These are phyloP conservation scores for Trichocladium uniseriatum DNA, from an alignment of 495 filamentous ascomycete genomes.

Conservation along the genomic window DNA sequence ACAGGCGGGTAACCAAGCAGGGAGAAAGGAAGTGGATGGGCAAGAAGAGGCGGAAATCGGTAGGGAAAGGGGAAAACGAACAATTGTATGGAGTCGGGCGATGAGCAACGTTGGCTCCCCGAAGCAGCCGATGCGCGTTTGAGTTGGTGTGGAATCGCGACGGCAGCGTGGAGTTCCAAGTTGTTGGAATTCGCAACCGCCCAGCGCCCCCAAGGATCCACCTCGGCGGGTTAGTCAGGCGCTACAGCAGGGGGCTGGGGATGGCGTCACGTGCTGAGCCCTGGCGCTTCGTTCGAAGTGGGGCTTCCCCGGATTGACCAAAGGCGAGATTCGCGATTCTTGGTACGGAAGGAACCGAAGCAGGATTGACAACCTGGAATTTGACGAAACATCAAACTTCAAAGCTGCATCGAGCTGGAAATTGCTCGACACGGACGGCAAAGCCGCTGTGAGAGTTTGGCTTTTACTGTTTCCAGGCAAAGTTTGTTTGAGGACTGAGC, in stretches of 20 bases:
- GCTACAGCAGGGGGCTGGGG: background rate
- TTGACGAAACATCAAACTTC: no score
- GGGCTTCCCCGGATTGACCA: no score
- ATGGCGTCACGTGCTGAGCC: background rate
- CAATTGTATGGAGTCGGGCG: constrained; percentile 18
- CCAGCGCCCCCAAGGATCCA: constrained; percentile 5
- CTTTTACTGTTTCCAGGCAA: no score
- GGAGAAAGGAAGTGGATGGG: constrained; percentile 12
- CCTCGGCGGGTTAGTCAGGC: background rate
- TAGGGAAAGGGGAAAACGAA: constrained; percentile 32
- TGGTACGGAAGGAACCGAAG: no score
- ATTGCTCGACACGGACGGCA: no score
- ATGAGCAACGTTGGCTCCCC: constrained; percentile 1
- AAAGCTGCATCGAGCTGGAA: no score
- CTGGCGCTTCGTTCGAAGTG: background rate
- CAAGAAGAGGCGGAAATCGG: constrained; percentile 17
- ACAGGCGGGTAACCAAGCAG: constrained; percentile 4
- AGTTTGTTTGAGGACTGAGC: no score
- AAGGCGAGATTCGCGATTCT: no score
- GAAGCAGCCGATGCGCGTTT: constrained; percentile 15
- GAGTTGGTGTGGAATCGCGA: background rate
- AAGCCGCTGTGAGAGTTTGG: no score
- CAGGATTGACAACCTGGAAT: no score
- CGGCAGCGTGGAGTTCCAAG: background rate
- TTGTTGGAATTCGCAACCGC: constrained; percentile 11